Evolutionary conservation across 202 grass and related monocot genomes (phyloP), one percentile per base, ranked within the genome.

Genomic region (Musa balbisiana): DNA sequence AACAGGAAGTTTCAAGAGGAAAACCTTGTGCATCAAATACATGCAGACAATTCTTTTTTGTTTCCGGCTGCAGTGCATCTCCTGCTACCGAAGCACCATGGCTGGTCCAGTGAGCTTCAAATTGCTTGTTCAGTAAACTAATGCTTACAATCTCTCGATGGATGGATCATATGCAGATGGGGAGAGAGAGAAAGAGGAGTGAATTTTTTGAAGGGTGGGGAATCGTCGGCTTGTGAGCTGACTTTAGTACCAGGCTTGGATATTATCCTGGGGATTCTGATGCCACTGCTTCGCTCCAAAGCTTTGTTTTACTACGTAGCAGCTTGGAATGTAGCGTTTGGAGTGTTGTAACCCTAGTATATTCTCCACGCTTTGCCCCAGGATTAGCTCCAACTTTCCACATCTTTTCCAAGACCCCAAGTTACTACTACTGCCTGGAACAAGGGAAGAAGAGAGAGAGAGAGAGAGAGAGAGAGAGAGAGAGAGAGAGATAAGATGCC

Each of bases 301-400:
- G 20, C 29, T 52, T 19, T 22, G 43, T 33, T 64, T 64, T 66
- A 49, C 17, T 53, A 16, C 51, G 14, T 9, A 64, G 52, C 25
- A 60, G 51, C 68, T 98, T 93, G 90, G 94, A 98, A 1, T 86
- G 79, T 98, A 93, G 88, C 62, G 84, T 82, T 80, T 91, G 94
- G 82, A 91, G 88, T 84, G 84, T 89, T 84, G 81, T 76, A 76
- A 73, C 78, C 51, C 86, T 88, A 83, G 83, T 25, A 93, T 93
- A 93, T 98, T 93, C 90, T 86, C 84, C 71, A 76, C 71, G 11
- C 33, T 33, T 20, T 71, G 66, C 74, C 70, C 65, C 51, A 15
- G 51, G 25, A 2, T 27, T 33, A 2, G 75, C 60, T 67, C 56
- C 73, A 68, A 76, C 70, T 65, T 79, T 87, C 79, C 85, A 88